A percentile compares a stretch with the other conserved stretches of the same genome.
Conservation (phyloP, 2,329 filamentous ascomycete species). For the Phaeosphaeriaceae sp. region DNA sequence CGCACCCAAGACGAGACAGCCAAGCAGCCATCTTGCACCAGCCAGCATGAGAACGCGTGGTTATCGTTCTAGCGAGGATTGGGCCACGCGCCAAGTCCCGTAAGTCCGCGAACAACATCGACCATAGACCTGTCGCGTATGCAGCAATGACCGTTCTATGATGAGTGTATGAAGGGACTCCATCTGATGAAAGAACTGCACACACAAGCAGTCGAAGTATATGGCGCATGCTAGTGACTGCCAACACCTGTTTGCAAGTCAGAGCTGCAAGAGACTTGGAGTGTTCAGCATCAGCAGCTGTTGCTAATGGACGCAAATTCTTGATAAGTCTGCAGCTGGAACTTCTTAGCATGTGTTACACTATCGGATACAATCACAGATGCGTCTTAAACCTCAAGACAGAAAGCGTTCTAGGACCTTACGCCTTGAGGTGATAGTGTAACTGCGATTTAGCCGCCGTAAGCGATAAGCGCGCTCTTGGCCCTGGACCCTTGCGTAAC, state of each 20-base stretch:
- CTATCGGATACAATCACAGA: neutral
- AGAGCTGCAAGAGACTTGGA: no score
- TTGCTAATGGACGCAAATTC: no score
- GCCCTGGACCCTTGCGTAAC: neutral
- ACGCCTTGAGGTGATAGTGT: neutral
- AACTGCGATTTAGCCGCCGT: neutral
- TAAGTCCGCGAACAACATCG: neutral
- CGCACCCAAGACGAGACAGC: neutral
- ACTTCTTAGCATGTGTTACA: no score
- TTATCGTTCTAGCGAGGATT: neutral
- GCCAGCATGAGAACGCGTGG: neutral
- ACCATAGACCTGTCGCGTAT: neutral
- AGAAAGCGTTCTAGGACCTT: neutral
- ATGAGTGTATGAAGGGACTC: neutral
- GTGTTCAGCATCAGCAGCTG: no score
- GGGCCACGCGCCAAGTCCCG: neutral
- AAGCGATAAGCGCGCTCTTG: conserved; percentile 1
- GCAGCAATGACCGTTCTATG: neutral
- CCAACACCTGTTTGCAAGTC: no score
- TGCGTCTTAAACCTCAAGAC: neutral
- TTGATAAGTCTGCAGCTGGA: no score
- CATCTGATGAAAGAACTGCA: no score
- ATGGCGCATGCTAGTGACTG: no score
- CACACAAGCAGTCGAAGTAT: no score
- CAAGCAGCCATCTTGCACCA: neutral